A percentile compares a stretch with the other conserved stretches of the same genome.
Evolutionary conservation across 2,329 filamentous ascomycete genomes (phyloP).

Genomic region (Trichoderma afroharzianum): DNA sequence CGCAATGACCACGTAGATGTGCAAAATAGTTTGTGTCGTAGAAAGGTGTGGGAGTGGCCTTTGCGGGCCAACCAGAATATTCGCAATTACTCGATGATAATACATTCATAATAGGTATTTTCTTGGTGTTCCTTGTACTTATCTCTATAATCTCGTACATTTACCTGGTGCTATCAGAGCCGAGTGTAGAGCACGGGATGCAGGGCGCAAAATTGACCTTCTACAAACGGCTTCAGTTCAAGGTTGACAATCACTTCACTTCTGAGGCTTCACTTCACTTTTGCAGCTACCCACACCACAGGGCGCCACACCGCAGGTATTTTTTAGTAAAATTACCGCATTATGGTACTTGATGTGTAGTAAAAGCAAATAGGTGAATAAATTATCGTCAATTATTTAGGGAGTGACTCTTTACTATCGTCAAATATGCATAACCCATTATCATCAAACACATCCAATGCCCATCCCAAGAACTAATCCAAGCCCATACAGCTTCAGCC

Average conservation of each 20-base stretch:
- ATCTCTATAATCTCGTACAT: not conserved
- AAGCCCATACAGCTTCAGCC: not conserved
- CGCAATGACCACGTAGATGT: not conserved
- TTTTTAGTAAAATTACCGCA: not conserved
- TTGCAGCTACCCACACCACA: not conserved
- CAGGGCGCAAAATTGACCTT: not conserved
- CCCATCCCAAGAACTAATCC: not conserved
- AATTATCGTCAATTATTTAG: not conserved
- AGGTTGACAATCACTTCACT: not conserved
- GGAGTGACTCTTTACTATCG: not conserved
- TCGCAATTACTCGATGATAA: not conserved
- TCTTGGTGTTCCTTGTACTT: not conserved
- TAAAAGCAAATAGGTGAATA: not conserved
- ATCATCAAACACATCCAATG: not conserved
- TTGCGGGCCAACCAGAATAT: not conserved
- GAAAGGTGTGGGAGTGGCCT: not conserved
- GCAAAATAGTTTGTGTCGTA: not conserved
- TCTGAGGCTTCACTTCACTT: not conserved
- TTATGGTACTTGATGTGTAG: not conserved
- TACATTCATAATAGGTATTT: too few relatives aligned
- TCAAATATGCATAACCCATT: not conserved
- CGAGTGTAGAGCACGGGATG: not conserved
- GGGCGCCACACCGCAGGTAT: not conserved
- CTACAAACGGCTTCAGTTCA: not conserved
- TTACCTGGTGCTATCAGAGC: not conserved